These are phyloP conservation scores for Suillus sp. DNA, from an alignment of 768 basidiomycete species.

Conservation along the genomic window DNA sequence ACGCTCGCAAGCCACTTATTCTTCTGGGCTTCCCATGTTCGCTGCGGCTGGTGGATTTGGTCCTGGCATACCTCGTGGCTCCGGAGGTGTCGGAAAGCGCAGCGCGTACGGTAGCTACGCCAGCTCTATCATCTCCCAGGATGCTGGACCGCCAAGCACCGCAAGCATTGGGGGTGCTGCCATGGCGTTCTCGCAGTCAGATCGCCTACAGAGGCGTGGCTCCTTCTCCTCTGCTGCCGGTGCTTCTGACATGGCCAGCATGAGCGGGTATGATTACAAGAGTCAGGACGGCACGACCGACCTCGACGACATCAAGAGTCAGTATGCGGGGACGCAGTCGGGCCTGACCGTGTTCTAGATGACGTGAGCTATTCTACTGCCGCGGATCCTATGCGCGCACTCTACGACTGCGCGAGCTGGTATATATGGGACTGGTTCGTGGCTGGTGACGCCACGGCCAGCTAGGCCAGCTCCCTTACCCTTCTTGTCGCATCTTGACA, in stretches of 20 bases:
- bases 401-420: neutral
- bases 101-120: constrained; percentile 81
- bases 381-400: constrained; percentile 4
- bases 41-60: constrained; percentile 70
- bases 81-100: constrained; percentile 65
- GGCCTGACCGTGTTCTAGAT: constrained; percentile 82
- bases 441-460: neutral
- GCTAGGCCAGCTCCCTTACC: constrained; percentile 12
- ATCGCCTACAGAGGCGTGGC: constrained; percentile 75
- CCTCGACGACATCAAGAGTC: constrained; percentile 85
- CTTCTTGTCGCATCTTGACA: constrained; percentile 21
- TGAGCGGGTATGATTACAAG: constrained; percentile 83
- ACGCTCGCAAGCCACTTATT: constrained; percentile 94
- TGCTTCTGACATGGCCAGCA: constrained; percentile 74
- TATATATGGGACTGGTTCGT: neutral
- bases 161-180: constrained; percentile 61
- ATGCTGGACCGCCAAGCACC: constrained; percentile 63
- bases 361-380: neutral
- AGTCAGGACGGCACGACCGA: constrained; percentile 84
- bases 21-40: constrained; percentile 89
- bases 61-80: constrained; percentile 61
- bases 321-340: constrained; percentile 83
- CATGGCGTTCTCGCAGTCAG: constrained; percentile 89
- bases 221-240: constrained; percentile 80
- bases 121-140: constrained; percentile 92